Conservation (phyloP, 805 yeast species). For the Maudiozyma barnettii region DNA sequence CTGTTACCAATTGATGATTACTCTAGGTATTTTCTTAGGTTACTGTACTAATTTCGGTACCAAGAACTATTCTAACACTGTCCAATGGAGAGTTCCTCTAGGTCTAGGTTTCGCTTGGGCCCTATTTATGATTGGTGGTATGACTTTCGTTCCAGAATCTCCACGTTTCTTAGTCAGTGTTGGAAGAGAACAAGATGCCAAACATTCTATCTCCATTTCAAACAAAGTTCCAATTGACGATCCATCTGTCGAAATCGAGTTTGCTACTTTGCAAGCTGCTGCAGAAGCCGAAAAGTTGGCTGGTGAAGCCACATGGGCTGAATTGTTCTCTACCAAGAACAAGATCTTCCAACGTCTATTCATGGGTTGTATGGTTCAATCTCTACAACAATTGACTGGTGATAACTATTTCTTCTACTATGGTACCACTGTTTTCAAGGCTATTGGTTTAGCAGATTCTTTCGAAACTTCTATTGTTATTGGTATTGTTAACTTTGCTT, state of each 20-base stretch:
- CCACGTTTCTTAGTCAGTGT: constrained; percentile 55
- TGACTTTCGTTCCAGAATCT: constrained; percentile 57
- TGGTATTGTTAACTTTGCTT: constrained; percentile 50
- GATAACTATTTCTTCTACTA: constrained; percentile 58
- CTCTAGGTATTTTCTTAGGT: constrained; percentile 66
- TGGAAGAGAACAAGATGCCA: constrained; percentile 51
- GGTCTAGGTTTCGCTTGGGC: constrained; percentile 46
- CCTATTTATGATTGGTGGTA: constrained; percentile 29
- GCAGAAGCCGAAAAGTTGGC: constrained; percentile 49
- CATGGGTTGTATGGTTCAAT: constrained; percentile 47
- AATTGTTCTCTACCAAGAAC: constrained; percentile 57
- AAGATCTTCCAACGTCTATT: constrained; percentile 39
- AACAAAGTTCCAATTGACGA: constrained; percentile 49
- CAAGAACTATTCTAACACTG: constrained; percentile 51
- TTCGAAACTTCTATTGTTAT: constrained; percentile 49
- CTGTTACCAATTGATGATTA: constrained; percentile 59
- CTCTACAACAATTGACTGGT: constrained; percentile 59
- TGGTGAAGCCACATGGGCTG: constrained; percentile 57
- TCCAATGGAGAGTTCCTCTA: constrained; percentile 65
- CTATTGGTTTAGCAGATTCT: constrained; percentile 50
- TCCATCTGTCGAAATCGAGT: constrained; percentile 45
- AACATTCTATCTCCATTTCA: constrained; percentile 44
- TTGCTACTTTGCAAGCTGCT: constrained; percentile 52
- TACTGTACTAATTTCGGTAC: constrained; percentile 67
- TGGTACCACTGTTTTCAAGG: constrained; percentile 51